A percentile compares a stretch with the other conserved stretches of the same genome.
phyloP scores from a whole-genome alignment of 2,329 filamentous ascomycete genomes.

The Cytospora piceae region DNA sequence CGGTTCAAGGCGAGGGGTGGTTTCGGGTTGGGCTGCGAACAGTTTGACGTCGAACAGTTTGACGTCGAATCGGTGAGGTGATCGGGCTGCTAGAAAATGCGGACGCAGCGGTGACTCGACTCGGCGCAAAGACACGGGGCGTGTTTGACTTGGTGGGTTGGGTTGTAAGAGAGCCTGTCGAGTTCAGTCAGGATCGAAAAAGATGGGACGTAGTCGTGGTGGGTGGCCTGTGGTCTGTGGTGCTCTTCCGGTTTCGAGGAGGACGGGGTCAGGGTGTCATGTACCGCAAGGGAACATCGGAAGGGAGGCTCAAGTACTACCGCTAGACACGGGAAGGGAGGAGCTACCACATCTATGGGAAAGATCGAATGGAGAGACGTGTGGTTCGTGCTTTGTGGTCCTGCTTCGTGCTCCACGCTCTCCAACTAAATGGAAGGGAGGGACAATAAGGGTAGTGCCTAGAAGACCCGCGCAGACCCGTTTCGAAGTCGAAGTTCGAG shows the following conservation, averaged over 20 bases:
- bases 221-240: constrained; percentile 9
- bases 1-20: constrained; percentile 14
- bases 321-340: constrained; percentile 23
- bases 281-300: constrained; percentile 5
- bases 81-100: neutral
- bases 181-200: constrained; percentile 13
- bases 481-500: constrained; percentile 4
- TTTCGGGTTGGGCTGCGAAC: constrained; percentile 6
- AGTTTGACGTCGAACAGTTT: no score
- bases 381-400: constrained; percentile 19
- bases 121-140: neutral
- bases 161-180: constrained; percentile 11
- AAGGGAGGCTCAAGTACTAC: constrained; percentile 10
- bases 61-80: constrained; percentile 6
- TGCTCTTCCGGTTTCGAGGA: constrained; percentile 6
- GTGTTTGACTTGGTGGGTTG: constrained; percentile 12
- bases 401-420: neutral
- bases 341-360: constrained; percentile 10
- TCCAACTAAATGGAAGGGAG: constrained; percentile 12
- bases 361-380: constrained; percentile 3
- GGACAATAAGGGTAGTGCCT: constrained; percentile 10
- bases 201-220: constrained; percentile 20
- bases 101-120: neutral
- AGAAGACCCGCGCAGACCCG: neutral
- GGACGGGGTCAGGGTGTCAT: constrained; percentile 5